Base-by-base conservation (phyloP, 1,284 basidiomycete genomes). In the Ustilago bromivora region DNA sequence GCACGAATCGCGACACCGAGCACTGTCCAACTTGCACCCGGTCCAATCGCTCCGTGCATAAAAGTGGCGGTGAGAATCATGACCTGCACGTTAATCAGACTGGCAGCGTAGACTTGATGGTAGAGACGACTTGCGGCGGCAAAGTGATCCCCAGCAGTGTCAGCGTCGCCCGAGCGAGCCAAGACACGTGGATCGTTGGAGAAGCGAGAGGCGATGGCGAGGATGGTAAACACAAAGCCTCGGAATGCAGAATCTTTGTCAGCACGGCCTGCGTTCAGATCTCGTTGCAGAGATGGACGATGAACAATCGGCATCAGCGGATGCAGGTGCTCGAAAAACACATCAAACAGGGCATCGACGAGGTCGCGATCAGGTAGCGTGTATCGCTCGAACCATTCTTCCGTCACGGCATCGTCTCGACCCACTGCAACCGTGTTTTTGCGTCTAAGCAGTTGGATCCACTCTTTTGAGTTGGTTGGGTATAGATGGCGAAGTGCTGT, bases 231-330 rank as follows among this genome's bases (percentile, higher is more conserved):
- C 38, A 83, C 78, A 32, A 83, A 70, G 43, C 82, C 82, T 41
- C 82, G 76, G 38, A 83, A 83, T 10, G 80, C 80, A 7, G 73
- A 74, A 17, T 83, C 82, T 43, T 78, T 72, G 59, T 76, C 72
- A 17, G 79, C 80, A 4, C 82, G 59, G 15, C 78, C 79, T 10
- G 61, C 38, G 13, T 64, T 59, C 17, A 83, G 46, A 57, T 83
- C 82, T 13, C 75, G 61, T 40, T 79, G 71, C 17, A 83, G 35
- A 0, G 78, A 80, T 4, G 73, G 79, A 0, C 78, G 74, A 54
- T 83, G 82, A 17, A 83, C 54, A 55, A 83, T 78, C 51, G 82
- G 82, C 70, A 83, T 75, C 47, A 83, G 71, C 8, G 82, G 82
- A 65, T 81, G 76, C 28, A 83, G 51, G 15, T 64, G 66, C 28